Evolutionary conservation across 495 filamentous ascomycete species (phyloP), one percentile per base, ranked within the genome.

Genomic region (Penicillium steckii): DNA sequence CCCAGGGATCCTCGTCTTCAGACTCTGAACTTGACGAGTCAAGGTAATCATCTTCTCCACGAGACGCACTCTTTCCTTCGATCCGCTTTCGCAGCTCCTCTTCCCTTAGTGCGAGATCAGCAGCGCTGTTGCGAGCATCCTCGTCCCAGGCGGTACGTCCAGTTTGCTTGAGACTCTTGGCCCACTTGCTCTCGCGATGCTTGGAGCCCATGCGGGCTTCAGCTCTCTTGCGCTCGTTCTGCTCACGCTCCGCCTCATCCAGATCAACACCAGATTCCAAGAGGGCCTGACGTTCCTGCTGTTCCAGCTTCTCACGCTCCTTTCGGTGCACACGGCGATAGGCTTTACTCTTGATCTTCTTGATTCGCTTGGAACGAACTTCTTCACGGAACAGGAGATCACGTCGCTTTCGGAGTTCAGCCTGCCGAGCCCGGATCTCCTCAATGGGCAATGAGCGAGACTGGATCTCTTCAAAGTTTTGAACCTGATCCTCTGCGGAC

Each of bases 331-430:
- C 85, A 44, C 91, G 85, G 15, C 91, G 86, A 62, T 92, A 98
- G 1, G 91, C 81, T 62, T 96, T 97, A 60, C 87, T 91, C 75
- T 98, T 98, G 66, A 98, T 98, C 75, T 97, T 97, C 69, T 96
- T 96, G 68, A 98, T 88, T 3, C 94, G 85, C 70, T 93, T 96
- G 3, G 91, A 81, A 46, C 90, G 84, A 1, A 86, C 81, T 67
- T 95, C 88, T 66, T 98, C 95, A n/a, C 93, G 80, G 52, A 95
- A 96, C 42, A 95, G 74, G 4, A 97, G 70, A 56, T 97, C 94
- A 50, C 95, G 76, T 47, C 87, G 83, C 56, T 81, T 85, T 8
- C 92, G 85, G 24, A 95, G 78, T 61, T 96, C 85, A 7, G 85
- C 84, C 27, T 84, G 79, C 2, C 91, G 77, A 17, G 84, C 84